Evolutionary conservation across 2,329 filamentous ascomycete species (phyloP).

Genomic region (Shiraia bambusicola): DNA sequence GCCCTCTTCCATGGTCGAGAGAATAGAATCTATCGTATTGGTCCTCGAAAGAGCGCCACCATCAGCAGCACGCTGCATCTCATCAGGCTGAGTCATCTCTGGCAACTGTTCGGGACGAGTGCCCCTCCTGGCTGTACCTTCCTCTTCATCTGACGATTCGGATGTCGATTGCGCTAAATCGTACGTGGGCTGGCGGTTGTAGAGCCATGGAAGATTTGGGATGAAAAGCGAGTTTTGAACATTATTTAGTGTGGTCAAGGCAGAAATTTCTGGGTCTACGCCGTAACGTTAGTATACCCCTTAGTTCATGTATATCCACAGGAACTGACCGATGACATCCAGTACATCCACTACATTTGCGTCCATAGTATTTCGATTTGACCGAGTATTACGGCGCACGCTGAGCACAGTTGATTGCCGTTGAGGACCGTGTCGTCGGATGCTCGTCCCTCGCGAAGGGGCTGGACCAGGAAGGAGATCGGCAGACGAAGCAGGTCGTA

Average conservation of each 20-base stretch:
- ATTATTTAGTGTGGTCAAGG: conserved; percentile 81
- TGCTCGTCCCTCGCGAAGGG: conserved; percentile 12
- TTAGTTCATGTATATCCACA: background rate
- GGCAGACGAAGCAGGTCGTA: conserved; percentile 4
- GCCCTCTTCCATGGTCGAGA: conserved; percentile 48
- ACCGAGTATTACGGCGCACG: conserved; percentile 24
- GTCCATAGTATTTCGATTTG: conserved; percentile 50
- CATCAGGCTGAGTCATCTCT: conserved; percentile 20
- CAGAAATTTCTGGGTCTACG: conserved; percentile 78
- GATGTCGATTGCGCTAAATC: conserved; percentile 59
- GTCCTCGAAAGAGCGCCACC: conserved; percentile 16
- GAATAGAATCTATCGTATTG: conserved; percentile 36
- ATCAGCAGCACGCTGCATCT: conserved; percentile 17
- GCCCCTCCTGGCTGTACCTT: conserved; percentile 12
- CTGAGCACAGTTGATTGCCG: conserved; percentile 30
- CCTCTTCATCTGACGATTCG: conserved; percentile 34
- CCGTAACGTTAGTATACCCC: conserved; percentile 32
- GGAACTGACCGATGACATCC: conserved; percentile 64
- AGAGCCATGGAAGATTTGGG: conserved; percentile 70
- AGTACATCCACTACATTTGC: conserved; percentile 65
- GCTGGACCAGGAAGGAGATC: conserved; percentile 11
- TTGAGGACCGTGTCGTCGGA: conserved; percentile 19
- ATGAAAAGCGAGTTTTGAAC: conserved; percentile 91
- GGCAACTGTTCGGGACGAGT: conserved; percentile 13
- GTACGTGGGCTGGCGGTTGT: conserved; percentile 80